Percentiles rank a stretch among this genome's conserved stretches.
Evolutionary conservation across 176 grass and related monocot genomes (phyloP).

Genomic region (Thinopyrum elongatum): DNA sequence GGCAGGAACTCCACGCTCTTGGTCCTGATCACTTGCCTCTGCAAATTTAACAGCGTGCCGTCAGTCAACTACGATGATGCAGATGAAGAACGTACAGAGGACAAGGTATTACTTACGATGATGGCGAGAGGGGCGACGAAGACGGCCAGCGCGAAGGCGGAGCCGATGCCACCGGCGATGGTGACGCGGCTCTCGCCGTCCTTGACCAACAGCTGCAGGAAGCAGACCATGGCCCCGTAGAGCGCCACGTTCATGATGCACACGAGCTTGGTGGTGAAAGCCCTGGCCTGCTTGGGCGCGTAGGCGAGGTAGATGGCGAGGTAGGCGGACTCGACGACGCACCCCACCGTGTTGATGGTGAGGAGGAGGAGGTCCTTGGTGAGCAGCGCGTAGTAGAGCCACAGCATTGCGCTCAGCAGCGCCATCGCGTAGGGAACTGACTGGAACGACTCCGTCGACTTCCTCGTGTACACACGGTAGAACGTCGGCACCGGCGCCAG

Average conservation of each 20-base stretch:
- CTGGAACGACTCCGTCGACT: slow-evolving; percentile 86
- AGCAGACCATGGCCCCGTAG: slow-evolving; percentile 46
- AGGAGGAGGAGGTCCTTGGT: slow-evolving; percentile 58
- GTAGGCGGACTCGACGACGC: slow-evolving; percentile 62
- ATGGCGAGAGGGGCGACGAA: slow-evolving; percentile 81
- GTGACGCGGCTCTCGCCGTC: slow-evolving; percentile 38
- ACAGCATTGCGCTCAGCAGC: slow-evolving; percentile 87
- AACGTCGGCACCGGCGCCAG: slow-evolving; percentile 87
- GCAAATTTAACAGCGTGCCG: not conserved
- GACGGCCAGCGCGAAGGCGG: slow-evolving; percentile 69
- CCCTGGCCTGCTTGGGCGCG: slow-evolving; percentile 46
- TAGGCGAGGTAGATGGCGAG: slow-evolving; percentile 68
- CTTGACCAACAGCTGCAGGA: slow-evolving; percentile 38
- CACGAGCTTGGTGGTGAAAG: slow-evolving; percentile 53
- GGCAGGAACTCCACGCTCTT: slow-evolving; percentile 95
- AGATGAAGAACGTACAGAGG: not conserved
- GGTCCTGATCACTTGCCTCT: slow-evolving; percentile 80
- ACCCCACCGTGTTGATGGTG: slow-evolving; percentile 63
- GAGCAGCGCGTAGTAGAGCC: slow-evolving; percentile 81
- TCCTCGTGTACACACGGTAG: slow-evolving; percentile 77
- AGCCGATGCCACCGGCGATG: slow-evolving; percentile 51
- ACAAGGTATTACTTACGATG: slow-evolving; percentile 51
- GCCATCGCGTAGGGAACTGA: slow-evolving; percentile 75
- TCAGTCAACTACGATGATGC: not conserved
- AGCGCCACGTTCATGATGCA: slow-evolving; percentile 45